Evolutionary conservation across 208 protist genomes (phyloP).

Genomic region (Acanthamoeba polyphaga): DNA sequence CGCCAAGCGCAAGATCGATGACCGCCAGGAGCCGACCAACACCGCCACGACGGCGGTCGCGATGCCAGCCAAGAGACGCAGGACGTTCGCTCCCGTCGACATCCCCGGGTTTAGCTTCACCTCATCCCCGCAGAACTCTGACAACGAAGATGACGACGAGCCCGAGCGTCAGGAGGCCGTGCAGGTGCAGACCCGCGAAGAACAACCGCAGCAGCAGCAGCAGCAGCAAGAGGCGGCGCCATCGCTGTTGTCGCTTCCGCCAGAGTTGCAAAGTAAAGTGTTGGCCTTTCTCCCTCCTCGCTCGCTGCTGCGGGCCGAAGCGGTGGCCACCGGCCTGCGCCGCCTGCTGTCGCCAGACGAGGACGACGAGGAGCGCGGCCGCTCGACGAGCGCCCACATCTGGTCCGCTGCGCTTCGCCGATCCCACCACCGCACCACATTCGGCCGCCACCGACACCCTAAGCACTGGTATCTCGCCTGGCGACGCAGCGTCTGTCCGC

Average conservation of each 20-base stretch:
- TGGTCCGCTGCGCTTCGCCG: neutral
- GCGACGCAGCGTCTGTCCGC: neutral
- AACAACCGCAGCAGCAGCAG: neutral
- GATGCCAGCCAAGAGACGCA: neutral
- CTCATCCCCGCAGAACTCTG: neutral
- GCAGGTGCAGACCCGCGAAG: neutral
- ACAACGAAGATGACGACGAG: conserved; percentile 6
- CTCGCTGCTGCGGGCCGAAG: neutral
- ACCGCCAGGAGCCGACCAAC: neutral
- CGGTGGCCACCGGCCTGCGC: neutral
- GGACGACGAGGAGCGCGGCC: neutral
- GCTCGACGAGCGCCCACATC: neutral
- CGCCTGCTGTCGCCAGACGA: neutral
- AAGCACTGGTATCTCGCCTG: conserved; percentile 36
- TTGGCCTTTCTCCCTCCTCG: neutral
- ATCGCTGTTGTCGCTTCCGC: conserved; percentile 8
- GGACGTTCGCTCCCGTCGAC: neutral
- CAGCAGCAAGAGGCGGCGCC: neutral
- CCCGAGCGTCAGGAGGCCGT: neutral
- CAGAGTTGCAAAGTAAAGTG: conserved; percentile 23
- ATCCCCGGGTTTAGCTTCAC: neutral
- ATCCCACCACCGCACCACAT: too few relatives aligned
- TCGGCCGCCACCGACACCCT: neutral
- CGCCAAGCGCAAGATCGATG: neutral
- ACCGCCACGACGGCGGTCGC: neutral